phyloP scores from a whole-genome alignment of 305 asterid species.

The Solanum hybrid region DNA sequence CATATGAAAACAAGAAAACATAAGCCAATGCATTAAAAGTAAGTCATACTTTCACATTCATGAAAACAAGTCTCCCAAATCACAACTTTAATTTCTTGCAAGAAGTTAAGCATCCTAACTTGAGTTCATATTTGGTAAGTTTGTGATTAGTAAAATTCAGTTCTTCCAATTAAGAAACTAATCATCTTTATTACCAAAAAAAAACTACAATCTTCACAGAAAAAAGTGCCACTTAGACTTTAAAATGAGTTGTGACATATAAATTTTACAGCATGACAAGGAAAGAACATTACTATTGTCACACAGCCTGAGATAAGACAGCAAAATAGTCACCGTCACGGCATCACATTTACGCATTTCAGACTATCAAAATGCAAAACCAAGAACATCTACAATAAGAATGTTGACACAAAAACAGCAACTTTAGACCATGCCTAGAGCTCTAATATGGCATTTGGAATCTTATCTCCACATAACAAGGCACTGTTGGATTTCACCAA shows the following conservation, averaged over 20 bases:
- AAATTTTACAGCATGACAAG: neutral
- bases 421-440: neutral
- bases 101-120: neutral
- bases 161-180: neutral
- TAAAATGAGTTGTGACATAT: accelerated
- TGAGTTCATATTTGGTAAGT: neutral
- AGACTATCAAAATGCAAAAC: neutral
- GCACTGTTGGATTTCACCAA: neutral
- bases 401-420: neutral
- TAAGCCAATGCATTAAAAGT: neutral
- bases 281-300: neutral
- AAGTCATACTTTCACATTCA: neutral
- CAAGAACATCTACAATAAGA: neutral
- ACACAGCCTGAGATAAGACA: neutral
- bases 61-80: neutral
- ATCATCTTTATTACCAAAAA: neutral
- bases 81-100: neutral
- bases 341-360: neutral
- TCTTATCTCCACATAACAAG: neutral
- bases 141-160: neutral
- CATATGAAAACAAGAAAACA: neutral
- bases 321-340: neutral
- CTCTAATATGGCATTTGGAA: neutral
- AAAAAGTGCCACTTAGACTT: neutral
- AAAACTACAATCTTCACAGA: neutral